phyloP scores from a whole-genome alignment of 331 rosid genomes.

The Dryas integrifolia region DNA sequence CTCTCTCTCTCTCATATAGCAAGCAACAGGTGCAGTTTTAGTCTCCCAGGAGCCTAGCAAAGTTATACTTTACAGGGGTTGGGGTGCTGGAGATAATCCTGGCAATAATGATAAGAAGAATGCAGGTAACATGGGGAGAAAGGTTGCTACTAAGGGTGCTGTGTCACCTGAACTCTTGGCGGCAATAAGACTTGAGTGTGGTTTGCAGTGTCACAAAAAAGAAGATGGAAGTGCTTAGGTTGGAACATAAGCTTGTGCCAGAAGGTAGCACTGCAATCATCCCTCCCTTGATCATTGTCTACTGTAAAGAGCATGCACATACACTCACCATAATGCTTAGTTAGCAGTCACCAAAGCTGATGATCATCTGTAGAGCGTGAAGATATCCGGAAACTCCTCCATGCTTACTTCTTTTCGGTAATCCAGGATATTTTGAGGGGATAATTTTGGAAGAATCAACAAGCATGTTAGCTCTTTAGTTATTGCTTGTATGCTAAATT shows the following conservation, averaged over 20 bases:
- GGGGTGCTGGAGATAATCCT: slow-evolving; percentile 62
- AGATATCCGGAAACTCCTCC: background rate
- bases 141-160: slow-evolving; percentile 26
- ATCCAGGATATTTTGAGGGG: background rate
- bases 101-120: slow-evolving; percentile 24
- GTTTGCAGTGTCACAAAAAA: slow-evolving; percentile 41
- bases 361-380: background rate
- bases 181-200: slow-evolving; percentile 86
- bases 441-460: background rate
- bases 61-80: slow-evolving; percentile 80
- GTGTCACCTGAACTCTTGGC: slow-evolving; percentile 75
- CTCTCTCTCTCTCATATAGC: slow-evolving; percentile 40
- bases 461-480: background rate
- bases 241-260: slow-evolving; percentile 5
- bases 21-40: slow-evolving; percentile 80
- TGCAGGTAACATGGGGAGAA: slow-evolving; percentile 12
- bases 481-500: background rate
- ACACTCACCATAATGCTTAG: background rate
- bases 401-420: background rate
- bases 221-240: slow-evolving; percentile 19
- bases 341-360: background rate
- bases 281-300: background rate
- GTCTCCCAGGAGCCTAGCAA: slow-evolving; percentile 89
- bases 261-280: background rate
- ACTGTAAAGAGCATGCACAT: slow-evolving; percentile 1